These are phyloP conservation scores for Colletotrichum salicis DNA, from an alignment of 2,329 filamentous ascomycete genomes.

Conservation along the genomic window DNA sequence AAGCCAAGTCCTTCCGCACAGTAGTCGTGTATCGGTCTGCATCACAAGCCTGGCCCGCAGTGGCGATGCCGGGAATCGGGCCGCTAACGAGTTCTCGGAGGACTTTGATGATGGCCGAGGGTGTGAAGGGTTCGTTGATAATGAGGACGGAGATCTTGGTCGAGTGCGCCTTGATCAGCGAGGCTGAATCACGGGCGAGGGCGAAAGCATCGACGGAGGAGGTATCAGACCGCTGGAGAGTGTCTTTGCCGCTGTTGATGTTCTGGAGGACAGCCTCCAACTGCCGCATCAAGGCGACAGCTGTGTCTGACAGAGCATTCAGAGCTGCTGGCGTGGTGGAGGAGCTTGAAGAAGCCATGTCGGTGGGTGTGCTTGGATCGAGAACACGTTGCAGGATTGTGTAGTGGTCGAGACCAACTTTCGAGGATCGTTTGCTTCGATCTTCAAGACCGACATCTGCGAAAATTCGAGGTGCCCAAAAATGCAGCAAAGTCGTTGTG, in stretches of 20 bases:
- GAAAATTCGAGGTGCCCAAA: not conserved
- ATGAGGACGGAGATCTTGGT: conserved; percentile 90
- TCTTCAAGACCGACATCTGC: not conserved
- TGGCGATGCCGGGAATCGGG: conserved; percentile 79
- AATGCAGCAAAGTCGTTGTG: conserved; percentile 30
- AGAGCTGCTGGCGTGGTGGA: conserved; percentile 49
- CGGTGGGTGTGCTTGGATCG: not conserved
- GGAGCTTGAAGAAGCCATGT: conserved; percentile 29
- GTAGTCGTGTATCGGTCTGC: conserved; percentile 70
- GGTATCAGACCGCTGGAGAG: conserved; percentile 26
- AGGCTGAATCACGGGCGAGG: conserved; percentile 77
- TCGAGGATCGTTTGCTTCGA: not conserved
- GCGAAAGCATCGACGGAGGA: conserved; percentile 67
- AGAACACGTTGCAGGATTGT: not conserved
- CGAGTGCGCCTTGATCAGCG: conserved; percentile 81
- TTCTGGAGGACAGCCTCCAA: conserved; percentile 55
- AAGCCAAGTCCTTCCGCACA: conserved; percentile 72
- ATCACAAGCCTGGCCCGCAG: conserved; percentile 74
- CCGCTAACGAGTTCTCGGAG: conserved; percentile 77
- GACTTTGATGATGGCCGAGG: conserved; percentile 77
- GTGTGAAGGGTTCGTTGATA: conserved; percentile 87
- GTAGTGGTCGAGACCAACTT: not conserved
- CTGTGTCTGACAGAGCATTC: conserved; percentile 49
- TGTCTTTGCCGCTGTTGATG: conserved; percentile 47
- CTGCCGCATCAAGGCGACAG: conserved; percentile 52